Percentiles rank a stretch among this genome's conserved stretches.
phyloP scores from a whole-genome alignment of 2,329 filamentous ascomycete genomes.

The Reticulascus tulasneorum region DNA sequence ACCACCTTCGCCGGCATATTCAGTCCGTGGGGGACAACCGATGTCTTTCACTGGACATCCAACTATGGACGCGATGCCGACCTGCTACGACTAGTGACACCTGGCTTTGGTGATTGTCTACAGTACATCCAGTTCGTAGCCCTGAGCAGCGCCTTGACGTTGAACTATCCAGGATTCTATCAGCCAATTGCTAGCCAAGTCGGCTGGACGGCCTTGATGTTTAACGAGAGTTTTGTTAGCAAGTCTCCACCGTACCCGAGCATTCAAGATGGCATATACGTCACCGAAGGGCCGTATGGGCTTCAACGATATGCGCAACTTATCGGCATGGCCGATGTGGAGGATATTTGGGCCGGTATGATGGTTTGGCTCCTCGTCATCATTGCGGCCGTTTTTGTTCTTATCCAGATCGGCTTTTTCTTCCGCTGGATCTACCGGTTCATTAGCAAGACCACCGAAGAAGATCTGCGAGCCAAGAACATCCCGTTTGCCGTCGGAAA shows the following conservation, averaged over 20 bases:
- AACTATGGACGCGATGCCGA: conserved; percentile 96
- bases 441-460: conserved; percentile 68
- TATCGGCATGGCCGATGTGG: conserved; percentile 69
- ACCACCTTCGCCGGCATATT: conserved; percentile 81
- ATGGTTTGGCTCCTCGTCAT: conserved; percentile 85
- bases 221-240: conserved; percentile 85
- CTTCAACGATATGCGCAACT: conserved; percentile 75
- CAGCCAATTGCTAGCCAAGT: conserved; percentile 86
- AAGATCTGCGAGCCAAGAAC: conserved; percentile 89
- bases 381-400: conserved; percentile 59
- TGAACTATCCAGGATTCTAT: conserved; percentile 91
- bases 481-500: conserved; percentile 80
- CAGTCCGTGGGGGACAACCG: conserved; percentile 89
- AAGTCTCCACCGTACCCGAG: conserved; percentile 61
- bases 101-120: conserved; percentile 92
- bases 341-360: conserved; percentile 92
- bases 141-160: conserved; percentile 78
- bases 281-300: conserved; percentile 72
- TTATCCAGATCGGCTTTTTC: conserved; percentile 75
- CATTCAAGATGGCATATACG: conserved; percentile 82
- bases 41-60: conserved; percentile 94
- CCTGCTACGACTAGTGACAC: conserved; percentile 84
- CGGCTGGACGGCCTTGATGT: conserved; percentile 86
- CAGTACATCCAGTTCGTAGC: conserved; percentile 95
- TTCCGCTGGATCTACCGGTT: conserved; percentile 72